These are phyloP conservation scores for Meira miltonrushii DNA, from an alignment of 1,284 basidiomycete genomes.

Conservation along the genomic window DNA sequence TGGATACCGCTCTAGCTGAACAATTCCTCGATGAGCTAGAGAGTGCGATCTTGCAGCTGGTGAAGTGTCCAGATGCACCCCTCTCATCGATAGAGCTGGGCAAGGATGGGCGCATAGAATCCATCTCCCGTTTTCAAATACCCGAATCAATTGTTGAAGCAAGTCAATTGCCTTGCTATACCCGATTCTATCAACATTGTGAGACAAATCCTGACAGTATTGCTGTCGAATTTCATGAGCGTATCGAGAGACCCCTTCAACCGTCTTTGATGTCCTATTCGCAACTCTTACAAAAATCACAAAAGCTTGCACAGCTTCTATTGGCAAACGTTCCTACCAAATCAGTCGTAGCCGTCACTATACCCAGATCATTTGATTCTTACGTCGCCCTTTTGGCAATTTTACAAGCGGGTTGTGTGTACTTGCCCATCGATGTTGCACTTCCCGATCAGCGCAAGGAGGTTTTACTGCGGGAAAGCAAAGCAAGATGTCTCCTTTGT, in stretches of 20 bases:
- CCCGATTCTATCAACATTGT: too few relatives aligned
- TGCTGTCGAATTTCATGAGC: too few relatives aligned
- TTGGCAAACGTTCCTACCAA: conserved; percentile 14
- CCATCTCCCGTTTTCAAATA: too few relatives aligned
- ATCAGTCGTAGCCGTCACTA: conserved; percentile 35
- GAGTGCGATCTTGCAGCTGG: background rate
- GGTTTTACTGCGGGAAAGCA: conserved; percentile 39
- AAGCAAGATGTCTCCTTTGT: conserved; percentile 25
- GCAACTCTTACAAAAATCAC: conserved; percentile 24
- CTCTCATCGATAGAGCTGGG: too few relatives aligned
- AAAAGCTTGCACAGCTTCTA: conserved; percentile 18
- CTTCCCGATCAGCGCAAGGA: conserved; percentile 44
- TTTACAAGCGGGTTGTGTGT: conserved; percentile 36
- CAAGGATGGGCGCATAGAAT: too few relatives aligned
- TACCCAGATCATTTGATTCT: conserved; percentile 34
- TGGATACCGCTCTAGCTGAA: conserved; percentile 24
- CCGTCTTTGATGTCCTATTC: conserved; percentile 20
- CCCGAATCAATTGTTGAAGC: too few relatives aligned
- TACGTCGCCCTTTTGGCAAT: conserved; percentile 38
- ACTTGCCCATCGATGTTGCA: conserved; percentile 50
- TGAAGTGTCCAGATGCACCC: background rate
- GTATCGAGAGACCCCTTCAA: too few relatives aligned
- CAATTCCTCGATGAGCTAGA: conserved; percentile 34
- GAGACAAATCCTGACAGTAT: too few relatives aligned
- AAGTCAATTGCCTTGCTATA: too few relatives aligned